Conservation (phyloP, 169 alveolate species). For the Plasmodium gonderi region DNA sequence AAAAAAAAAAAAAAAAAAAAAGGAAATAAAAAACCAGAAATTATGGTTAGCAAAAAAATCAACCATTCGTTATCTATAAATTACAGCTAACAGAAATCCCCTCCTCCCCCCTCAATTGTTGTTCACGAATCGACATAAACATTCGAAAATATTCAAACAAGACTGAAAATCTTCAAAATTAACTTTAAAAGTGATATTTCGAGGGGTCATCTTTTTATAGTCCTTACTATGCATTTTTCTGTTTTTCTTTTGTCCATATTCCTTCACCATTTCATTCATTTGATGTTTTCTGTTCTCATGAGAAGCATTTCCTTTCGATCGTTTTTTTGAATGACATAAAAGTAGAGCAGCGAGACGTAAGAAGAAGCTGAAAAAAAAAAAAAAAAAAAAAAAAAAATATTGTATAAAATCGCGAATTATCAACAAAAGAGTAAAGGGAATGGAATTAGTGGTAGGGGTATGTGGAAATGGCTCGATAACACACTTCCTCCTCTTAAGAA, state of each 20-base stretch:
- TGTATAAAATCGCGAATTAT: no score
- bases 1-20: background rate
- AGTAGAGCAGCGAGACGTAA: background rate
- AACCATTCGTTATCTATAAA: no score
- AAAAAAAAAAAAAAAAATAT: conserved; percentile 5
- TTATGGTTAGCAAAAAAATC: no score
- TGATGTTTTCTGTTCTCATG: background rate
- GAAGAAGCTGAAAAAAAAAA: conserved; percentile 18
- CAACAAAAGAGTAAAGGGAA: background rate
- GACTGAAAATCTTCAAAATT: conserved; percentile 67
- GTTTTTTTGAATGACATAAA: background rate
- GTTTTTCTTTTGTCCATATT: background rate
- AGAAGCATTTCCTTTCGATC: background rate
- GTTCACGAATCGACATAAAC: conserved; percentile 44
- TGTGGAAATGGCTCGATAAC: no score
- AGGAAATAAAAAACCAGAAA: background rate
- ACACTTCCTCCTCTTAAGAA: background rate
- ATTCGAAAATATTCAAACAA: conserved; percentile 42
- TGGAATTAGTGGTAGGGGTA: background rate
- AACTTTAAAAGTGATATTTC: conserved; percentile 20
- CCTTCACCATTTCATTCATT: background rate
- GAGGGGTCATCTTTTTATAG: conserved; percentile 30
- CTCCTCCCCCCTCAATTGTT: background rate
- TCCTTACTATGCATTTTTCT: conserved; percentile 1
- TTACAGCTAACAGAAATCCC: background rate